phyloP scores from a whole-genome alignment of 768 basidiomycete genomes.

The Daedaleopsis sinensis region DNA sequence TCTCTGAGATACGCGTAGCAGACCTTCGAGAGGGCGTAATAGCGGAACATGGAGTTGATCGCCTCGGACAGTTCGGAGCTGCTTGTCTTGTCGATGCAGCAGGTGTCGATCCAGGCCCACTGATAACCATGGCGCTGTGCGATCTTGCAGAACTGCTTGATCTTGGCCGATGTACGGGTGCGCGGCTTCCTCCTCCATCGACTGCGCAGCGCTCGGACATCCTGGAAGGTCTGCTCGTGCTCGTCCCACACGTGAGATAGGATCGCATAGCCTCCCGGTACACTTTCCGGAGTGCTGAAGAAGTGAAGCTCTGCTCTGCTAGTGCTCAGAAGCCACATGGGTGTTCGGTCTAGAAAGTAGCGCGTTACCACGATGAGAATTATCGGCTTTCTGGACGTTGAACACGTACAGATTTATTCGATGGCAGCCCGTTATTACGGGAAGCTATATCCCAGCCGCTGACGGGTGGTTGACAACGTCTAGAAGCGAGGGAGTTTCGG shows the following conservation, averaged over 20 bases:
- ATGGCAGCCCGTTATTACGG: not conserved
- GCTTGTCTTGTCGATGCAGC: slow-evolving; percentile 8
- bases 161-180: slow-evolving; percentile 2
- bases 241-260: not conserved
- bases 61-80: slow-evolving; percentile 4
- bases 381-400: too few relatives aligned
- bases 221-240: not conserved
- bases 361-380: not conserved
- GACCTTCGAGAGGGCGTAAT: not conserved
- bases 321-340: slow-evolving; percentile 1
- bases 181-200: not conserved
- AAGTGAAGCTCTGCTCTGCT: not conserved
- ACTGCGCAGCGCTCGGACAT: not conserved
- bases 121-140: not conserved
- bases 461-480: too few relatives aligned
- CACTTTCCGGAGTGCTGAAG: not conserved
- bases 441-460: too few relatives aligned
- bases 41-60: slow-evolving; percentile 3
- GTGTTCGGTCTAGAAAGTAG: not conserved
- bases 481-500: too few relatives aligned
- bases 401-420: not conserved
- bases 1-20: slow-evolving; percentile 1
- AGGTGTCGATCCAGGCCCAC: slow-evolving; percentile 12
- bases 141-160: not conserved
- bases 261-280: not conserved